phyloP scores from a whole-genome alignment of 371 early-diverging fungal genomes.

The Apophysomyces elegans region DNA sequence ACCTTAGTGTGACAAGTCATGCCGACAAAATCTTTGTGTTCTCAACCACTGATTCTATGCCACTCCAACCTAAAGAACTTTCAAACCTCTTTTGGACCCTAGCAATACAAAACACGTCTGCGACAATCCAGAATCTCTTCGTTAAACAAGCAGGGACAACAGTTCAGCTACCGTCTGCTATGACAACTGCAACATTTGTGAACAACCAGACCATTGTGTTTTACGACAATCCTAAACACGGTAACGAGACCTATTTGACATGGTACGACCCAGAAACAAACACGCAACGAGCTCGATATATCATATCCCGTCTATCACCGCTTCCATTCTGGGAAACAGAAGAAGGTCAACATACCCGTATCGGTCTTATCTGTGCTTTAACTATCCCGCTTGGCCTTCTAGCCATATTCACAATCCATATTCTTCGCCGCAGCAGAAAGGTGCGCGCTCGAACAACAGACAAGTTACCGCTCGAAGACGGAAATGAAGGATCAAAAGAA shows the following conservation, averaged over 20 bases:
- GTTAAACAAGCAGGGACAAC: background rate
- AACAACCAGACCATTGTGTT: background rate
- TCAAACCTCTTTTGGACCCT: background rate
- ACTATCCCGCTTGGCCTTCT: background rate
- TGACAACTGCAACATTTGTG: background rate
- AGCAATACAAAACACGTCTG: background rate
- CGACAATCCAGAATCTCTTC: background rate
- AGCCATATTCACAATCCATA: background rate
- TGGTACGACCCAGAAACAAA: background rate
- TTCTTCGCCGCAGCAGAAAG: background rate
- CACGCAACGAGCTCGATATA: background rate
- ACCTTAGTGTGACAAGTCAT: background rate
- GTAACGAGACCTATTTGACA: background rate
- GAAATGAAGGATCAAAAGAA: background rate
- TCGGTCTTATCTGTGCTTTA: background rate
- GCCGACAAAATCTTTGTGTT: background rate
- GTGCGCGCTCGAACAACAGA: background rate
- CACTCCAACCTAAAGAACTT: background rate
- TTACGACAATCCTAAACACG: background rate
- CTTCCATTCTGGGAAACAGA: background rate
- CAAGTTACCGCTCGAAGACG: background rate
- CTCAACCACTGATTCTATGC: background rate
- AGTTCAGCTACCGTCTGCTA: background rate
- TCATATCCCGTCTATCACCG: background rate
- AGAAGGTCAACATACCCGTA: background rate